Evolutionary conservation across 257 asterid genomes (phyloP), one percentile per base, ranked within the genome.

Genomic region (Solanum rostratum): DNA sequence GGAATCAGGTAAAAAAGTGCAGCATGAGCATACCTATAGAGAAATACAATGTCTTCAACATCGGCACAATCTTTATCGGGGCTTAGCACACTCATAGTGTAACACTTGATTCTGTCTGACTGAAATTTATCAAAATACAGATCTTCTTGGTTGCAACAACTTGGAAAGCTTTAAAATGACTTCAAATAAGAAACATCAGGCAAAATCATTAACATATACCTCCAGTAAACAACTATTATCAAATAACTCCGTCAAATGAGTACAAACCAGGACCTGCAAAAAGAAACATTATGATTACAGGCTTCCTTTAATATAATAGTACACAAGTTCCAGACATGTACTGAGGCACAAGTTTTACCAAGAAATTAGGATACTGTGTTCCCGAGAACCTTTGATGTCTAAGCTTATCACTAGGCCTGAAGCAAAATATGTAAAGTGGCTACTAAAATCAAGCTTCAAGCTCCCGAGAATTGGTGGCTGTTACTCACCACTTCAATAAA

Each of bases 31-130:
- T 89, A 96, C 99, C 97, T 93, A 83, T 95, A 96, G 46, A 96
- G 83, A 86, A 96, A 96, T 71, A 93, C 97, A 80, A 95, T 91
- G 88, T 96, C 98, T 71, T 94, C 98, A 70, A 89, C 90, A 79
- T 89, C 93, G 16, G 92, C 85, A 86, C 90, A 76, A 79, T 84
- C 88, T 66, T 91, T 90, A 43, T 92, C 92, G 27, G 95, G 97
- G 90, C 97, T 92, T 81, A 96, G 92, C 90, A 96, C 97, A 59
- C 99, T 96, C 99, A 96, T 96, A 85, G 98, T 95, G 87, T 90
- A 94, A 90, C 86, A 91, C 93, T 92, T 93, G 91, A 95, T 93
- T 86, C 91, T 95, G 84, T 88, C 90, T 7, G 97, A 90, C 99
- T 96, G 97, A 89, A 86, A 33, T 84, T 49, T 78, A 84, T 83